A percentile compares a stretch with the other conserved stretches of the same genome.
Evolutionary conservation across 1,284 basidiomycete genomes (phyloP).

Genomic region (Cryptococcus sp.): DNA sequence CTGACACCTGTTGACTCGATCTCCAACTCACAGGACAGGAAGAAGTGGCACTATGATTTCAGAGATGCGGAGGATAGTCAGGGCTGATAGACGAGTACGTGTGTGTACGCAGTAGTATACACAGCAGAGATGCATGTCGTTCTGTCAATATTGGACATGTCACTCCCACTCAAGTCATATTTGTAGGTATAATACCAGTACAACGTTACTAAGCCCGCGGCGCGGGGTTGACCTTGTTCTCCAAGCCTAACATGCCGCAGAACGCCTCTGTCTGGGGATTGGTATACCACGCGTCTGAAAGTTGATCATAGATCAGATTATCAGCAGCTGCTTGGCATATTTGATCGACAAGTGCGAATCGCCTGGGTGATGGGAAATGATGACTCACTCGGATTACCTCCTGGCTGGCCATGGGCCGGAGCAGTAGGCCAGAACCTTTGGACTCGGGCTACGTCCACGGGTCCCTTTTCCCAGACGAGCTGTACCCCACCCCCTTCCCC

Average conservation of each 20-base stretch:
- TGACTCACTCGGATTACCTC: conserved; percentile 43
- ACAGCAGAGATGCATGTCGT: background rate
- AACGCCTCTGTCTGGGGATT: conserved; percentile 92
- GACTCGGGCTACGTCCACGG: conserved; percentile 59
- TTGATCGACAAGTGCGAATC: no score
- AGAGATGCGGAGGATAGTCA: conserved; percentile 5
- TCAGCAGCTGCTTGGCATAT: background rate
- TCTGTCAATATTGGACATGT: background rate
- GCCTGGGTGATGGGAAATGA: no score
- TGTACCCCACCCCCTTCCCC: conserved; percentile 39
- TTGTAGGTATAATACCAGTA: background rate
- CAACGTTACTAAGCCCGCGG: conserved; percentile 17
- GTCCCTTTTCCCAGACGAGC: conserved; percentile 36
- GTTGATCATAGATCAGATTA: no score
- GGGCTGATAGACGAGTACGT: background rate
- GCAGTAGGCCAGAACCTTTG: conserved; percentile 77
- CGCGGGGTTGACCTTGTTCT: conserved; percentile 72
- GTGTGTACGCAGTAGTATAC: background rate
- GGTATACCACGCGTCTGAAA: conserved; percentile 70
- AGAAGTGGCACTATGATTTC: background rate
- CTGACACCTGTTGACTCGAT: background rate
- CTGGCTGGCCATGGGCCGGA: conserved; percentile 59
- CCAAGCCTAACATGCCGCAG: conserved; percentile 73
- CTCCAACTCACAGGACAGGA: background rate
- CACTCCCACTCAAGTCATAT: background rate